Base-by-base conservation (phyloP, 140 eudicot species). In the Senecio squalidus region DNA sequence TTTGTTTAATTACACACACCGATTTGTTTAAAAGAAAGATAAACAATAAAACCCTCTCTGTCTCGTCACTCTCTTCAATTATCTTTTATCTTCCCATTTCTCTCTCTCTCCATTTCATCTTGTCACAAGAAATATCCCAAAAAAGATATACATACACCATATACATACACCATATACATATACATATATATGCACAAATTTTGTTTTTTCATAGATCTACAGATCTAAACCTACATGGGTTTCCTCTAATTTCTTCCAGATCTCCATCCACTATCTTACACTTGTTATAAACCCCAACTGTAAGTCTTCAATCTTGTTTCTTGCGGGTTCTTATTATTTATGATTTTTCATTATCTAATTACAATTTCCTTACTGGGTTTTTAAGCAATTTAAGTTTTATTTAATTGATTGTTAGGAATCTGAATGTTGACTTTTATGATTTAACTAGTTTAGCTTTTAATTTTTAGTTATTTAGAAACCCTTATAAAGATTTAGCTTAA, bases 141-240 rank as follows among this genome's bases (percentile, higher is more conserved):
- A 58, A 31, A 71, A 34, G 29, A 62, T 36, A 33, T 33, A 55
- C 40, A 30, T 69, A 24, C 46, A 56, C 17, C 34, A 58, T n/a
- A n/a, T n/a, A n/a, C n/a, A n/a, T n/a, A n/a, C n/a, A n/a, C n/a
- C n/a, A n/a, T n/a, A n/a, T n/a, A n/a, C n/a, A n/a, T n/a, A n/a
- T n/a, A n/a, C n/a, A n/a, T n/a, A n/a, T n/a, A n/a, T n/a, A n/a
- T n/a, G n/a, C n/a, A n/a, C n/a, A 51, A 51, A 65, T 52, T 43
- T 66, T n/a, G 38, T 66, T 74, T 60, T 68, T 59, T 72, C 36
- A 63, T 84, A 80, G 84, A 77, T 84, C 93, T 80, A 33, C 78
- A 84, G 84, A 84, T 84, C 88, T 30, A 38, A 57, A 62, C 48
- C 25, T 71, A 60, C 83, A 62, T 73, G 77, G 67, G 54, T 38